Evolutionary conservation across 225 moss, liverwort and hornwort species (phyloP).

Genomic region (Thuidium tamariscinum): DNA sequence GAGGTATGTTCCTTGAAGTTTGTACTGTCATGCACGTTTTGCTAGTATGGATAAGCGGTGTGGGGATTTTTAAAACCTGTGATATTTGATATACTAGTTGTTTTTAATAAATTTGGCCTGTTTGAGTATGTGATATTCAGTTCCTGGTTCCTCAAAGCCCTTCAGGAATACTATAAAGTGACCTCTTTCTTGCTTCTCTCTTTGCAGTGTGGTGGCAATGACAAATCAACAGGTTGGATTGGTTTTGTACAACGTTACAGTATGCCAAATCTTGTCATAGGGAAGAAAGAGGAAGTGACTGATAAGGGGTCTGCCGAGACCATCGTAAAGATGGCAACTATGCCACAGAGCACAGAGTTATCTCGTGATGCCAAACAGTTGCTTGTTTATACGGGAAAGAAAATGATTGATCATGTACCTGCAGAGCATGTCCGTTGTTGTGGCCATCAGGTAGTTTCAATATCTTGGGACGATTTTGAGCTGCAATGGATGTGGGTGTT

Average conservation of each 20-base stretch:
- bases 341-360: not conserved
- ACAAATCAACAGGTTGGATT: conserved; percentile 88
- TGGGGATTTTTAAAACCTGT: not conserved
- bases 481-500: not conserved
- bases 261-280: conserved; percentile 50
- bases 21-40: not conserved
- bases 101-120: not conserved
- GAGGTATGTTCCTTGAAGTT: conserved; percentile 30
- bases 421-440: conserved; percentile 94
- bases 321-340: conserved; percentile 9
- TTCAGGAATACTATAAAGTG: not conserved
- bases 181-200: not conserved
- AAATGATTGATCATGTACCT: conserved; percentile 46
- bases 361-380: conserved; percentile 14
- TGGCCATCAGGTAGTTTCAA: conserved; percentile 77
- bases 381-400: conserved; percentile 25
- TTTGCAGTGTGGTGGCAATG: conserved; percentile 73
- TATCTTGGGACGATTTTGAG: not conserved
- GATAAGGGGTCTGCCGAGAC: conserved; percentile 18
- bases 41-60: not conserved
- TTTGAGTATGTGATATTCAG: not conserved
- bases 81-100: too few species aligned
- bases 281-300: conserved; percentile 6
- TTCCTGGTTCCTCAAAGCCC: not conserved
- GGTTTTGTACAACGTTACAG: conserved; percentile 91